Conservation (phyloP, 495 filamentous ascomycete genomes). For the Hypoxylon trugodes region DNA sequence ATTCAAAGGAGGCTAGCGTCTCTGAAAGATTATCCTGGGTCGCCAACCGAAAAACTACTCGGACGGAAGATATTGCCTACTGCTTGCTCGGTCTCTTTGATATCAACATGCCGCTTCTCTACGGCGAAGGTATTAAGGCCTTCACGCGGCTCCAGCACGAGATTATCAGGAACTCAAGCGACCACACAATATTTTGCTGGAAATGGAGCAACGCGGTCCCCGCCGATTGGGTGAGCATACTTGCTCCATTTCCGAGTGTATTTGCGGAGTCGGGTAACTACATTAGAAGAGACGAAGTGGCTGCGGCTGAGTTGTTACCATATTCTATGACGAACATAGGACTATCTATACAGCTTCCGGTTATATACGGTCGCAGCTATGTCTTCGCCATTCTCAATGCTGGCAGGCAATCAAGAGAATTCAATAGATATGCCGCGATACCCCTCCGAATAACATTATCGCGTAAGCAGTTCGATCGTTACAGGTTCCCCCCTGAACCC, state of each 20-base stretch:
- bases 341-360: constrained; percentile 1
- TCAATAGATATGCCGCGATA: neutral
- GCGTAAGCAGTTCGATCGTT: constrained; percentile 1
- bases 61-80: constrained; percentile 4
- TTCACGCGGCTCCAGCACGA: constrained; percentile 1
- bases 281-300: neutral
- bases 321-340: constrained; percentile 1
- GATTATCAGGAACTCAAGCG: constrained; percentile 7
- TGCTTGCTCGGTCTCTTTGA: neutral
- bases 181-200: constrained; percentile 12
- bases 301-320: neutral
- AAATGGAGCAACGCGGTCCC: neutral
- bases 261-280: neutral
- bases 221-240: constrained; percentile 1
- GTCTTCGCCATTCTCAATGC: constrained; percentile 2
- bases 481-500: neutral
- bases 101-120: constrained; percentile 2
- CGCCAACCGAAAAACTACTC: constrained; percentile 2
- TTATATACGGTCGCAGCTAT: neutral
- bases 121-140: constrained; percentile 1
- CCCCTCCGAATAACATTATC: neutral
- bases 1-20: neutral
- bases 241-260: neutral
- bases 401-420: neutral
- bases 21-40: neutral